Conservation (phyloP, 331 rosid genomes). For the Stylosanthes scabra region DNA sequence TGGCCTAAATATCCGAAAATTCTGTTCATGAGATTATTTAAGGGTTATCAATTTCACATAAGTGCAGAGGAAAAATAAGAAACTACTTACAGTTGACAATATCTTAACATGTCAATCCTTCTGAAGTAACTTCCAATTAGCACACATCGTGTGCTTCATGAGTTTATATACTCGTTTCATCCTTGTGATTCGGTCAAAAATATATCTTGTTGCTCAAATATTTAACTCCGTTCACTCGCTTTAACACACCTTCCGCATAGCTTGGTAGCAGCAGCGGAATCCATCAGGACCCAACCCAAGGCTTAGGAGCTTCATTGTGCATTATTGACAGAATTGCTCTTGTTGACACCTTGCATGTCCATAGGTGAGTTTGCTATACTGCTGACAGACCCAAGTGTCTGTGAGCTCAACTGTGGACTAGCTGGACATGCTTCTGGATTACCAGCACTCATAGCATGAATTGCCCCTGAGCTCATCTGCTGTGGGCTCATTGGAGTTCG, state of each 20-base stretch:
- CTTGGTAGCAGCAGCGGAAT: background rate
- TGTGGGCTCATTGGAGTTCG: constrained; percentile 98
- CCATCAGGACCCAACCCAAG: constrained; percentile 19
- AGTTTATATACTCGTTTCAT: too few relatives aligned
- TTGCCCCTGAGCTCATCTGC: constrained; percentile 86
- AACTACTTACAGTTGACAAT: constrained; percentile 40
- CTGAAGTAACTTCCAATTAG: constrained; percentile 24
- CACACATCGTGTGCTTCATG: constrained; percentile 10
- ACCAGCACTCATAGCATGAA: constrained; percentile 85
- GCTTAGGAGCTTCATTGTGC: constrained; percentile 44
- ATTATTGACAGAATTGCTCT: constrained; percentile 72
- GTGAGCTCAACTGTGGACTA: constrained; percentile 97
- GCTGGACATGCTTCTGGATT: constrained; percentile 94
- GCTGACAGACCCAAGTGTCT: constrained; percentile 85
- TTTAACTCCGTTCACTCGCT: constrained; percentile 13
- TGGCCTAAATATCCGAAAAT: constrained; percentile 20
- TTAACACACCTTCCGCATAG: background rate
- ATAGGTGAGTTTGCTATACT: constrained; percentile 84
- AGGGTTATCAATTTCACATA: constrained; percentile 10
- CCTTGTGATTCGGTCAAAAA: constrained; percentile 3
- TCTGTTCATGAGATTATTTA: background rate
- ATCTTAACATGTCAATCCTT: background rate
- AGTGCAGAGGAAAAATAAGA: constrained; percentile 17
- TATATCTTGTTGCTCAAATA: background rate
- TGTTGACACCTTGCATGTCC: constrained; percentile 95